phyloP scores from a whole-genome alignment of 306 rosid species.

The Sicyos baderoa region DNA sequence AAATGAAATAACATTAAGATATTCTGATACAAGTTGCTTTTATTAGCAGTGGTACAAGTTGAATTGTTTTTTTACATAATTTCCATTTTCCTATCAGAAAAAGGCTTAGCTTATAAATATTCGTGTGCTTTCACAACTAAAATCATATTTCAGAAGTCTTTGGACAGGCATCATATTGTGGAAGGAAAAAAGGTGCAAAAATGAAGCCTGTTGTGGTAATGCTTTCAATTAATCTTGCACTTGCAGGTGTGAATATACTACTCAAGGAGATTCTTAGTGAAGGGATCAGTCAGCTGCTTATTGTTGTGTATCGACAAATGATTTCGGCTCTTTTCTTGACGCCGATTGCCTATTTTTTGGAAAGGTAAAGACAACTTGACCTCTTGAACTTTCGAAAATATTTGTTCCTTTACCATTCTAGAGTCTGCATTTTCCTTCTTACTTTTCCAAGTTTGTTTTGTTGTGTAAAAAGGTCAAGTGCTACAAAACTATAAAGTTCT shows the following conservation, averaged over 20 bases:
- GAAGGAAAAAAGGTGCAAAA: constrained; percentile 30
- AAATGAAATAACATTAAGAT: neutral
- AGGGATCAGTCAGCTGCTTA: constrained; percentile 44
- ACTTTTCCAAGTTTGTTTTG: constrained; percentile 2
- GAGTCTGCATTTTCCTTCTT: constrained; percentile 3
- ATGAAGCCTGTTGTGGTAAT: constrained; percentile 46
- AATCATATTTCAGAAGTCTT: neutral
- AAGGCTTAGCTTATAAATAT: constrained; percentile 4
- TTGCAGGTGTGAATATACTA: constrained; percentile 58
- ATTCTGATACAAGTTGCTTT: constrained; percentile 2
- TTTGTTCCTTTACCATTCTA: neutral
- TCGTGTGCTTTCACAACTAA: neutral
- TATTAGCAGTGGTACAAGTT: constrained; percentile 2
- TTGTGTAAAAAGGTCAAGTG: neutral
- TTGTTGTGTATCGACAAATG: constrained; percentile 54
- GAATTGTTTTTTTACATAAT: neutral
- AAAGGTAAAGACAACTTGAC: constrained; percentile 33
- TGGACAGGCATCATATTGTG: constrained; percentile 9
- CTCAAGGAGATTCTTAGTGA: constrained; percentile 58
- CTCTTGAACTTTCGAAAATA: neutral
- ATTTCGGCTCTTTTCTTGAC: constrained; percentile 56
- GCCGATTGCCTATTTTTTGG: constrained; percentile 60
- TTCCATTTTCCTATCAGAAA: neutral
- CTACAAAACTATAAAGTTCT: neutral
- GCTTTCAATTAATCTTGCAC: constrained; percentile 55